Percentiles rank a stretch among this genome's conserved stretches.
Conservation (phyloP, 805 yeast species). For the Cyberlindnera bimundalis region DNA sequence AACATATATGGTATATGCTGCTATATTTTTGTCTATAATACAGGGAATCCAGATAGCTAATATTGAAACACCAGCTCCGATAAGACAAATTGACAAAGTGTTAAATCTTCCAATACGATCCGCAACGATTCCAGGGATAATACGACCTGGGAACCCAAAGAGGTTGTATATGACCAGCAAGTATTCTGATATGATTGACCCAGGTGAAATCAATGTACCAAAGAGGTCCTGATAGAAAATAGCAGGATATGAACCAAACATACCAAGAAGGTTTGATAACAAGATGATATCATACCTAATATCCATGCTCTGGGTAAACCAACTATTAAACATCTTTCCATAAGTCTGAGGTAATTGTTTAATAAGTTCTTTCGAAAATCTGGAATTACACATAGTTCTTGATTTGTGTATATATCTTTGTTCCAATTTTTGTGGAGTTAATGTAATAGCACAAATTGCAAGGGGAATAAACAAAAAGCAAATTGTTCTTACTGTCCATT, state of each 20-base stretch:
- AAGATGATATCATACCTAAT: conserved; percentile 10
- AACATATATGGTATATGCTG: conserved; percentile 15
- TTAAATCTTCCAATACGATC: conserved; percentile 23
- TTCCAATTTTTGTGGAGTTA: conserved; percentile 20
- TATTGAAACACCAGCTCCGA: conserved; percentile 9
- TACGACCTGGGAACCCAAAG: conserved; percentile 24
- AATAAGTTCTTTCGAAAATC: conserved; percentile 11
- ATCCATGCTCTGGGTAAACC: conserved; percentile 13
- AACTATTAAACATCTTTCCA: conserved; percentile 7
- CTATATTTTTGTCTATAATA: conserved; percentile 11
- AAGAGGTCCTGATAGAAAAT: conserved; percentile 25
- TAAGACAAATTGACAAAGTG: conserved; percentile 12
- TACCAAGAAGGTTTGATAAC: conserved; percentile 18
- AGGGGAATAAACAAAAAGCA: conserved; percentile 23
- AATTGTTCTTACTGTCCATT: conserved; percentile 20
- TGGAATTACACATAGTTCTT: conserved; percentile 20
- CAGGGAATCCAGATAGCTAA: conserved; percentile 21
- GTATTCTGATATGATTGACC: conserved; percentile 10
- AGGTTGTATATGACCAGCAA: conserved; percentile 20
- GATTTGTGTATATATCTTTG: conserved; percentile 9
- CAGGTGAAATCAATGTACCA: conserved; percentile 18
- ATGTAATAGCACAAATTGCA: conserved; percentile 8
- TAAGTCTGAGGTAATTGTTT: conserved; percentile 13
- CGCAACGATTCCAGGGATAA: conserved; percentile 20
- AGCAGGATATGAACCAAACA: conserved; percentile 25